These are phyloP conservation scores for Reticulascus tulasneorum DNA, from an alignment of 2,329 filamentous ascomycete species.

Conservation along the genomic window DNA sequence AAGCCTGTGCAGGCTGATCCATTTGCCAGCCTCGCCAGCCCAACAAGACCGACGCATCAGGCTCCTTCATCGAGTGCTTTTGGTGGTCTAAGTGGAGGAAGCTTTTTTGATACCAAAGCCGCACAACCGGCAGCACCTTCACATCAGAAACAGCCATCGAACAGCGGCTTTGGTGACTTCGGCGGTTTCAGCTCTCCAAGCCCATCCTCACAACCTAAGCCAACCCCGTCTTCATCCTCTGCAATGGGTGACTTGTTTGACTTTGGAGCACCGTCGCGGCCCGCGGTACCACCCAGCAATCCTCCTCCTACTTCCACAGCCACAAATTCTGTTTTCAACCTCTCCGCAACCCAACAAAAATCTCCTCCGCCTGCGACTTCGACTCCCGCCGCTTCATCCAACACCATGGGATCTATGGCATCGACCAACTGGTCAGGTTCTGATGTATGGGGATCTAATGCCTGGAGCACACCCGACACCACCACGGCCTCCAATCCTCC, in stretches of 20 bases:
- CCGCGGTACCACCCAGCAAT: slow-evolving; percentile 31
- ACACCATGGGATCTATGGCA: slow-evolving; percentile 26
- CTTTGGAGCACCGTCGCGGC: slow-evolving; percentile 51
- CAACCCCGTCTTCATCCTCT: slow-evolving; percentile 44
- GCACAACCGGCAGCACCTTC: slow-evolving; percentile 48
- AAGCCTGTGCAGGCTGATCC: slow-evolving; percentile 51
- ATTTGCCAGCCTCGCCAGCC: slow-evolving; percentile 57
- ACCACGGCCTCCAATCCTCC: slow-evolving; percentile 43
- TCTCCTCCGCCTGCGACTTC: slow-evolving; percentile 34
- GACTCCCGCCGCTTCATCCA: slow-evolving; percentile 30
- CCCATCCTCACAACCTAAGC: slow-evolving; percentile 34
- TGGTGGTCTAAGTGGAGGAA: slow-evolving; percentile 61
- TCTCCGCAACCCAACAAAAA: slow-evolving; percentile 54
- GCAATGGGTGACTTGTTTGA: slow-evolving; percentile 84
- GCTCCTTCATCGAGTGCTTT: slow-evolving; percentile 39
- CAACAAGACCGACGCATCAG: slow-evolving; percentile 26
- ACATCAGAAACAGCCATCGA: slow-evolving; percentile 49
- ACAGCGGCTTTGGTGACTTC: slow-evolving; percentile 64
- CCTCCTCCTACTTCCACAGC: slow-evolving; percentile 35
- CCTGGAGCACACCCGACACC: slow-evolving; percentile 68
- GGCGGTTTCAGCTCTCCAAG: slow-evolving; percentile 53
- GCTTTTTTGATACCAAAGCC: slow-evolving; percentile 79
- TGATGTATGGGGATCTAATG: slow-evolving; percentile 84
- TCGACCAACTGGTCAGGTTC: slow-evolving; percentile 44
- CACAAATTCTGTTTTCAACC: slow-evolving; percentile 74